A percentile compares a stretch with the other conserved stretches of the same genome.
Conservation (phyloP, 192 early-diverging fungal genomes). For the Podochytrium sp. region DNA sequence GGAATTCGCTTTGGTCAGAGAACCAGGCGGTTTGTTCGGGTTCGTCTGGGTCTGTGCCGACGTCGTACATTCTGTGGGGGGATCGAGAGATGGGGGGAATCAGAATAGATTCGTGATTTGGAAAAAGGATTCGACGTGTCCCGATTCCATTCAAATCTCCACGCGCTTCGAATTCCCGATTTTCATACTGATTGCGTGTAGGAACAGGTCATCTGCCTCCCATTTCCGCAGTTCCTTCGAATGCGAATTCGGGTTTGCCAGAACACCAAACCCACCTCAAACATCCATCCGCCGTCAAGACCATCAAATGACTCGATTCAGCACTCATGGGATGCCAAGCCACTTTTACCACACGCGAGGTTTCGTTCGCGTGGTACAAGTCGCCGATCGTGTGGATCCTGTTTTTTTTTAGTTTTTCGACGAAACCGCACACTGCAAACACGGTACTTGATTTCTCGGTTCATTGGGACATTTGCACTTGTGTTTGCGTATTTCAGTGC, state of each 20-base stretch:
- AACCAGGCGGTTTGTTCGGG: conserved; percentile 27
- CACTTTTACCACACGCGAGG: conserved; percentile 11
- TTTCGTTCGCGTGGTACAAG: conserved; percentile 19
- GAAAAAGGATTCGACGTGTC: too few species aligned
- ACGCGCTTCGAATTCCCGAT: too few species aligned
- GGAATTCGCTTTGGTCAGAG: conserved; percentile 14
- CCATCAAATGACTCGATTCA: conserved; percentile 6
- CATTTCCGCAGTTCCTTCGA: too few species aligned
- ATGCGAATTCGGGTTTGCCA: too few species aligned
- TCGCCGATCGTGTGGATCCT: conserved; percentile 23
- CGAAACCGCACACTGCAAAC: neutral
- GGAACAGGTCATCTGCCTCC: too few species aligned
- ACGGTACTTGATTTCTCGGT: neutral
- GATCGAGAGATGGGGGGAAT: too few species aligned
- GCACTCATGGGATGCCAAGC: conserved; percentile 31
- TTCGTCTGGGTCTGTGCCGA: conserved; percentile 22
- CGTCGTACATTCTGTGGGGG: conserved; percentile 31
- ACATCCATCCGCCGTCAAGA: conserved; percentile 28
- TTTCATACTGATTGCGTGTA: too few species aligned
- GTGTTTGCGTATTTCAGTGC: neutral
- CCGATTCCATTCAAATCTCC: too few species aligned
- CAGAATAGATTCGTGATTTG: too few species aligned
- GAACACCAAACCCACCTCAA: conserved; percentile 20
- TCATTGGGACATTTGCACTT: too few species aligned
- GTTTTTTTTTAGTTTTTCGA: too few species aligned